These are phyloP conservation scores for Rubia tinctorum DNA, from an alignment of 305 asterid genomes.

Conservation along the genomic window DNA sequence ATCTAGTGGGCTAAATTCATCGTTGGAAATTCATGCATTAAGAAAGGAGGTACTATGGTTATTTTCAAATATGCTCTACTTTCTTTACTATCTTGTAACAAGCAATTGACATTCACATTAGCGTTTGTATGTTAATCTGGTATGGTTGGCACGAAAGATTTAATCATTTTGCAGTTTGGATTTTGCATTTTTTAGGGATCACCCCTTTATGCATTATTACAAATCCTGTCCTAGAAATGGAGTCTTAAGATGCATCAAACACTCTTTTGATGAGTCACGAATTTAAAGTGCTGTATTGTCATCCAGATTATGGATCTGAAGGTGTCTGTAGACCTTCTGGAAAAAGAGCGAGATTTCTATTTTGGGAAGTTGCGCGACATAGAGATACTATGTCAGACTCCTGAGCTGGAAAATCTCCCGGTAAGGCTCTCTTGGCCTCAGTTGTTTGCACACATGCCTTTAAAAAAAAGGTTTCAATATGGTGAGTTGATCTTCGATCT, in stretches of 20 bases:
- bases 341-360: conserved; percentile 94
- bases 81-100: not conserved
- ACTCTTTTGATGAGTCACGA: not conserved
- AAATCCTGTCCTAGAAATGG: not conserved
- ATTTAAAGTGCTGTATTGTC: conserved; percentile 3
- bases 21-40: conserved; percentile 49
- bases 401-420: conserved; percentile 56
- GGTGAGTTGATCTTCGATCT: not conserved
- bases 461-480: not conserved
- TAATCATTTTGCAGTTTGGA: not conserved
- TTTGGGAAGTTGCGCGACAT: conserved; percentile 77
- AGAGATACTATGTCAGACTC: conserved; percentile 80
- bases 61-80: not conserved
- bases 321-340: conserved; percentile 68
- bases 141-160: not conserved
- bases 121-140: not conserved
- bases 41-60: conserved; percentile 55
- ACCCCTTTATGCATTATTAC: not conserved
- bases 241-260: not conserved
- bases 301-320: conserved; percentile 73
- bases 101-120: not conserved
- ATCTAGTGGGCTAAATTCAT: conserved; percentile 29
- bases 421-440: conserved; percentile 32
- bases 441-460: not conserved
- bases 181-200: not conserved